phyloP scores from a whole-genome alignment of 768 basidiomycete genomes.

The Boletellus sp. region DNA sequence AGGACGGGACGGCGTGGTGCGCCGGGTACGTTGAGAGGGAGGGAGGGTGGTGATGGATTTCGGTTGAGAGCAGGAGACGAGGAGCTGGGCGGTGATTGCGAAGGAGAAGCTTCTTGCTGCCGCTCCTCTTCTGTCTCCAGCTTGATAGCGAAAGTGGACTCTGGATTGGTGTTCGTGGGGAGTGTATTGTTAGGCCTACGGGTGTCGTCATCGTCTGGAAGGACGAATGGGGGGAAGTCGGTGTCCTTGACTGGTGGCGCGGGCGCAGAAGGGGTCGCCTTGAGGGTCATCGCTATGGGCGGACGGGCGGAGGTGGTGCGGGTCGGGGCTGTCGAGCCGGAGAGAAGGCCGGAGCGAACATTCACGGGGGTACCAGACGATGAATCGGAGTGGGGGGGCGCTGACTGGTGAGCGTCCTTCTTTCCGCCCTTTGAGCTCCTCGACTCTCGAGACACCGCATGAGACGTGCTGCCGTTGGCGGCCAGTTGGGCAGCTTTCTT shows the following conservation, averaged over 20 bases:
- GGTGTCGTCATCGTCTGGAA: slow-evolving; percentile 53
- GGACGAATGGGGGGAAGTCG: slow-evolving; percentile 66
- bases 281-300: slow-evolving; percentile 64
- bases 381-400: slow-evolving; percentile 14
- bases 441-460: slow-evolving; percentile 28
- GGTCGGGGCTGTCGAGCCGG: slow-evolving; percentile 69
- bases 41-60: slow-evolving; percentile 43
- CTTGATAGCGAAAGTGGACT: neutral
- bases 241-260: slow-evolving; percentile 74
- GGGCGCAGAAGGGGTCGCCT: slow-evolving; percentile 72
- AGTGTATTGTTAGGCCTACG: neutral
- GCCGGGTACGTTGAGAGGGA: slow-evolving; percentile 48
- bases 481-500: slow-evolving; percentile 85
- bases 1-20: slow-evolving; percentile 47
- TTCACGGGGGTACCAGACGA: slow-evolving; percentile 7
- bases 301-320: slow-evolving; percentile 49
- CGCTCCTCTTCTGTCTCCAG: slow-evolving; percentile 19
- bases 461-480: slow-evolving; percentile 42
- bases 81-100: slow-evolving; percentile 9
- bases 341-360: slow-evolving; percentile 26
- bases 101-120: neutral
- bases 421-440: slow-evolving; percentile 35
- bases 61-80: slow-evolving; percentile 20
- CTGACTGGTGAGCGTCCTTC: slow-evolving; percentile 32
- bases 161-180: slow-evolving; percentile 3